Percentiles rank a stretch among this genome's conserved stretches.
phyloP scores from a whole-genome alignment of 208 protist genomes.

The Acanthamoeba lenticulata region DNA sequence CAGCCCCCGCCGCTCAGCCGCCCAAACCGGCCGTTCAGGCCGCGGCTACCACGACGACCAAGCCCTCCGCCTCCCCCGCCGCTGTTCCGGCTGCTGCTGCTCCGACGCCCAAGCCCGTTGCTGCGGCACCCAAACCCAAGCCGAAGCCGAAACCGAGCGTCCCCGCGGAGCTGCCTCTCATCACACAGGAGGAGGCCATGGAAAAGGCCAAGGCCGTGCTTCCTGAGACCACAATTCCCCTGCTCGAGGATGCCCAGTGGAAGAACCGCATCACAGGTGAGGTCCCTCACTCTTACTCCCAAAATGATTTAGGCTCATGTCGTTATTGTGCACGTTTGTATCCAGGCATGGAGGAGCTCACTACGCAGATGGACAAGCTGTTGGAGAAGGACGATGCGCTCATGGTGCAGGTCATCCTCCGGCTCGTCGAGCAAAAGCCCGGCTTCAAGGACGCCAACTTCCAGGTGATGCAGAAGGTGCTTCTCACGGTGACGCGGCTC shows the following conservation, averaged over 20 bases:
- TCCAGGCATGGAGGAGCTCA: slow-evolving; percentile 54
- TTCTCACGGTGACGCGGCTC: slow-evolving; percentile 4
- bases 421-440: slow-evolving; percentile 38
- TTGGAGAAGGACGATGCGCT: slow-evolving; percentile 39
- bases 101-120: background rate
- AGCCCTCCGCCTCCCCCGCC: too few species aligned
- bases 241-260: slow-evolving; percentile 44
- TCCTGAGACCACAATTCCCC: background rate
- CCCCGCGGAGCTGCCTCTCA: slow-evolving; percentile 25
- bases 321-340: too few species aligned
- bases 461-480: slow-evolving; percentile 48
- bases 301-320: background rate
- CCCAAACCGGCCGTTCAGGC: background rate
- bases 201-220: slow-evolving; percentile 36
- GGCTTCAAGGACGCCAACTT: slow-evolving; percentile 63
- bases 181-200: slow-evolving; percentile 30
- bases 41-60: background rate
- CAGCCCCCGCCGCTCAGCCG: background rate
- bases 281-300: background rate
- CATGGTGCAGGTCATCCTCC: slow-evolving; percentile 41
- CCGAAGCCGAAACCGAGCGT: background rate
- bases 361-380: background rate
- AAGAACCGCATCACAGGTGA: background rate
- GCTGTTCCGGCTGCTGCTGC: background rate
- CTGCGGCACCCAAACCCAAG: background rate